Conservation (phyloP, 345 rosid species). For the Moricandia moricandioides region DNA sequence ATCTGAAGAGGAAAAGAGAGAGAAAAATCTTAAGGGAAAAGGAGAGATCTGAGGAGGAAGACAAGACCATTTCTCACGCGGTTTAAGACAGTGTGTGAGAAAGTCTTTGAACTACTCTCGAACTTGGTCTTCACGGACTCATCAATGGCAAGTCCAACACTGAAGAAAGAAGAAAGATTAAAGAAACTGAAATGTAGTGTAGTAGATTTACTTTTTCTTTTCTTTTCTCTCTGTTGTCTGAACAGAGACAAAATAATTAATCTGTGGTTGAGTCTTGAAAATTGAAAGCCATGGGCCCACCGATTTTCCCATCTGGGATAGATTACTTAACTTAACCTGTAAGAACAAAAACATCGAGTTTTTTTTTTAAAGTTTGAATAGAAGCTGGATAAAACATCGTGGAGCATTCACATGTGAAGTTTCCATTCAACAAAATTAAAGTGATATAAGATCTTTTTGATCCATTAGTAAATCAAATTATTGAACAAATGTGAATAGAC, state of each 20-base stretch:
- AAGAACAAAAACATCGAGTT: not conserved
- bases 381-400: not conserved
- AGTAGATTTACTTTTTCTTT: not conserved
- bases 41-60: slow-evolving; percentile 29
- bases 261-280: slow-evolving; percentile 13
- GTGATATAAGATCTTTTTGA: no score
- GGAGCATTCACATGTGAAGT: no score
- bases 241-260: slow-evolving; percentile 6
- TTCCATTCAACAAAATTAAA: no score
- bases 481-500: no score
- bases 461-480: no score
- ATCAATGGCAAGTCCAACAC: slow-evolving; percentile 17
- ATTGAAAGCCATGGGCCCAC: slow-evolving; percentile 10
- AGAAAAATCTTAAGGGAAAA: slow-evolving; percentile 15
- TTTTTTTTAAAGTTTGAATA: not conserved
- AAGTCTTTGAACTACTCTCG: slow-evolving; percentile 16
- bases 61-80: slow-evolving; percentile 32
- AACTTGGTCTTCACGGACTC: slow-evolving; percentile 23
- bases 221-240: not conserved
- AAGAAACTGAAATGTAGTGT: no score
- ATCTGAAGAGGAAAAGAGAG: not conserved
- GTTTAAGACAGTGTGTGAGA: slow-evolving; percentile 26
- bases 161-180: not conserved
- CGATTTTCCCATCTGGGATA: not conserved
- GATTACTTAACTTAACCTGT: not conserved